phyloP scores from a whole-genome alignment of 2,329 filamentous ascomycete species.

The Claviceps sp. region DNA sequence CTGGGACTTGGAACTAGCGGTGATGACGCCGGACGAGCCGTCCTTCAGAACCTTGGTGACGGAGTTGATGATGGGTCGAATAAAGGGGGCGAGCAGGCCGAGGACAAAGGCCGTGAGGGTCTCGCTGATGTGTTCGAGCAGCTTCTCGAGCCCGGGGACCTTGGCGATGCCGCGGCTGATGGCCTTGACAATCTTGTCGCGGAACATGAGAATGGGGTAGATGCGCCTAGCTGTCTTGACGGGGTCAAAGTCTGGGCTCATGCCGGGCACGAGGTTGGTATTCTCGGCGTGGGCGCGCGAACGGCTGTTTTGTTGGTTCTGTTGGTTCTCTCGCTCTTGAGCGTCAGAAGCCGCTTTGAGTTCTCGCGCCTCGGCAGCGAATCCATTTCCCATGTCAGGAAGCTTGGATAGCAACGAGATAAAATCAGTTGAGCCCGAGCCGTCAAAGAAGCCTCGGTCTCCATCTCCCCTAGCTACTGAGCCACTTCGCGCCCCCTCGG shows the following conservation, averaged over 20 bases:
- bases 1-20: slow-evolving; percentile 58
- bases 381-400: slow-evolving; percentile 52
- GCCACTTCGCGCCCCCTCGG: slow-evolving; percentile 35
- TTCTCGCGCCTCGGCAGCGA: slow-evolving; percentile 51
- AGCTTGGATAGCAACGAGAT: slow-evolving; percentile 63
- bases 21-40: slow-evolving; percentile 61
- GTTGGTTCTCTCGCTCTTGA: slow-evolving; percentile 46
- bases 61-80: slow-evolving; percentile 80
- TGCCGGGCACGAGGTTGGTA: slow-evolving; percentile 53
- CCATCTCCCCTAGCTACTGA: slow-evolving; percentile 20
- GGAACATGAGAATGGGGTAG: slow-evolving; percentile 87
- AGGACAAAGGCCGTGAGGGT: slow-evolving; percentile 85
- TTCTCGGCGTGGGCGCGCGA: slow-evolving; percentile 26
- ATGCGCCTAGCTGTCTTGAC: slow-evolving; percentile 68
- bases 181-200: slow-evolving; percentile 82
- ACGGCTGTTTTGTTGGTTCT: slow-evolving; percentile 24
- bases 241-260: slow-evolving; percentile 65
- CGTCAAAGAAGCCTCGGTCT: slow-evolving; percentile 28
- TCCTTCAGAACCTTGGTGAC: slow-evolving; percentile 76
- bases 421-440: slow-evolving; percentile 40
- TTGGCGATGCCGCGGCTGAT: slow-evolving; percentile 80
- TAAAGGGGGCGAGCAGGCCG: slow-evolving; percentile 79
- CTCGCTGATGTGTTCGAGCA: slow-evolving; percentile 92
- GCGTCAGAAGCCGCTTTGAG: slow-evolving; percentile 48
- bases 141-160: slow-evolving; percentile 75